A percentile compares a stretch with the other conserved stretches of the same genome.
phyloP scores from a whole-genome alignment of 148 eudicot species.

The Polygonum aviculare region DNA sequence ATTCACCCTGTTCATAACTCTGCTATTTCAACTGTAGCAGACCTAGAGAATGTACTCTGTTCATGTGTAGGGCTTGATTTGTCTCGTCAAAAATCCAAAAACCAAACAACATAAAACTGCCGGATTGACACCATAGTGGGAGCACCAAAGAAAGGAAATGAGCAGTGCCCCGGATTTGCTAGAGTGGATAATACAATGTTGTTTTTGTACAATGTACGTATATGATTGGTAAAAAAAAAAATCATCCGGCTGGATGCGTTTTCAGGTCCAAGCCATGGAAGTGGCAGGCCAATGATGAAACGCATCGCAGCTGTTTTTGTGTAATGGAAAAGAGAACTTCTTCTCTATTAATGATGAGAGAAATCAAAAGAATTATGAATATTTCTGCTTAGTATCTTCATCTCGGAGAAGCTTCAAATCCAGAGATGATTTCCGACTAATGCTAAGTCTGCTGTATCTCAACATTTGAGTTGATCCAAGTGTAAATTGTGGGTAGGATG shows the following conservation, averaged over 20 bases:
- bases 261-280: slow-evolving; percentile 81
- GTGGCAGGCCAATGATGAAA: slow-evolving; percentile 77
- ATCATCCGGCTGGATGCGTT: slow-evolving; percentile 40
- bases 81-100: slow-evolving; percentile 17
- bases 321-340: slow-evolving; percentile 28
- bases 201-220: slow-evolving; percentile 75
- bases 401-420: background rate
- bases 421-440: background rate
- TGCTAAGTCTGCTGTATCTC: background rate
- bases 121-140: slow-evolving; percentile 52
- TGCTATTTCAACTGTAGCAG: slow-evolving; percentile 34
- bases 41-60: slow-evolving; percentile 22
- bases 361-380: slow-evolving; percentile 12
- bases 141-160: slow-evolving; percentile 43
- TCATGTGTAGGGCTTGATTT: slow-evolving; percentile 20
- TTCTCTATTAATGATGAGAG: slow-evolving; percentile 39
- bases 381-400: slow-evolving; percentile 1
- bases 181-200: slow-evolving; percentile 64
- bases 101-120: slow-evolving; percentile 25
- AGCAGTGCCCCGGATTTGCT: slow-evolving; percentile 25
- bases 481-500: background rate
- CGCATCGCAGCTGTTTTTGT: slow-evolving; percentile 42
- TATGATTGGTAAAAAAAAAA: slow-evolving; percentile 26
- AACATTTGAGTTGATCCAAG: background rate
- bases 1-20: slow-evolving; percentile 30